Evolutionary conservation across 805 yeast species (phyloP).

Genomic region (Lipomyces yamanashiensis): DNA sequence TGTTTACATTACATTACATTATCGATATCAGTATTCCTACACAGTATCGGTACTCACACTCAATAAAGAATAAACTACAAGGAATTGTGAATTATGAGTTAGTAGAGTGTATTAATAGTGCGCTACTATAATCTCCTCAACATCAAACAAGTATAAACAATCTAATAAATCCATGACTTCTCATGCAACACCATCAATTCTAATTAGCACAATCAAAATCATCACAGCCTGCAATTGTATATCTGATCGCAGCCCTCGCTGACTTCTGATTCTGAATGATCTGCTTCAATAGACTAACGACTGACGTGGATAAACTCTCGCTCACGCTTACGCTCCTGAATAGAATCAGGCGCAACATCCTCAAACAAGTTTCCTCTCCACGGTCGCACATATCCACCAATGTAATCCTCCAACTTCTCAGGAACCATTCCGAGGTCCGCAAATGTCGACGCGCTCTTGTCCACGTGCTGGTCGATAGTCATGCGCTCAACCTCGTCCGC

Average conservation of each 20-base stretch:
- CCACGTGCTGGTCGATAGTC: conserved; percentile 66
- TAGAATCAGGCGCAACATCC: conserved; percentile 34
- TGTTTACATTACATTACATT: no score
- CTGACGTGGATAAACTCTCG: conserved; percentile 31
- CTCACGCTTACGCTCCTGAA: conserved; percentile 32
- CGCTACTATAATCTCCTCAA: neutral
- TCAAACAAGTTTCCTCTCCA: conserved; percentile 35
- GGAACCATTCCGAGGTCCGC: conserved; percentile 72
- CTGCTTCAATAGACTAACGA: no score
- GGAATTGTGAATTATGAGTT: neutral
- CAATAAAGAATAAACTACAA: no score
- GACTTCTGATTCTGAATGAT: no score
- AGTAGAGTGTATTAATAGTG: neutral
- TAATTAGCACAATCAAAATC: neutral
- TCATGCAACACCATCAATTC: no score
- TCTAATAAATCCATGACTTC: no score
- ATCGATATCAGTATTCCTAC: no score
- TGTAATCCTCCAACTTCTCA: conserved; percentile 56
- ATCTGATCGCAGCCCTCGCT: no score
- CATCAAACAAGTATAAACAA: neutral
- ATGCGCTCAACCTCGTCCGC: conserved; percentile 79
- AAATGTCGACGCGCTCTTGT: conserved; percentile 64
- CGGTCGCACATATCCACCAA: conserved; percentile 50
- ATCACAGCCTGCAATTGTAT: neutral
- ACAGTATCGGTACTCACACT: no score